Base-by-base conservation (phyloP, 2,329 filamentous ascomycete species). In the Stagonosporopsis cucurbitacearum region DNA sequence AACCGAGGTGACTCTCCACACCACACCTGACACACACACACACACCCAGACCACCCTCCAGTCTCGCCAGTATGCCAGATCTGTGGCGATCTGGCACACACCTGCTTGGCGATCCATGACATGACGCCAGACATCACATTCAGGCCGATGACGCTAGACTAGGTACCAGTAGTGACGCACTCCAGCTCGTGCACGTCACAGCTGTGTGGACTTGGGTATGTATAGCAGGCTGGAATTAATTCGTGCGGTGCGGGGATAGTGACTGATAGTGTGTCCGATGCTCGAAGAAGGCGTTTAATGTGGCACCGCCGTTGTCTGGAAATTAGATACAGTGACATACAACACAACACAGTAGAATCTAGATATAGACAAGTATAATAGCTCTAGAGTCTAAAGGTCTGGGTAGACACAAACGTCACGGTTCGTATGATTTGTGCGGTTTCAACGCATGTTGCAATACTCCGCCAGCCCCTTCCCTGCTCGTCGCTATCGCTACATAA, bases 101-200 rank as follows among this genome's bases (percentile, higher is more conserved):
- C 2, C 12, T 8, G 23, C 46, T 30, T 41, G 46, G 46, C 28
- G 32, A 17, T 26, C 40, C 44, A 54, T 54, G 51, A 50, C 44
- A 54, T 54, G 51, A 50, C 51, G 51, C 33, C 51, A 54, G 8
- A 11, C 20, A 40, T 30, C 20, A 44, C 20, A n/a, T 17, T 36
- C 20, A 46, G 13, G 11, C 40, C 30, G 9, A 30, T 30, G 4
- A 12, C n/a, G 30, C 30, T 32, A 32, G n/a, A n/a, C n/a, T n/a
- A 32, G 30, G 13, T 32, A 36, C 43, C 43, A 44, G 28, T 44
- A 43, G 23, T 43, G 37, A 37, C 39, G 37, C 44, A 43, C 32
- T n/a, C 37, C 37, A 12, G 20, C 12, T 15, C 30, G 15, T n/a
- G 13, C 30, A 32, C 30, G 30, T 32, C 30, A 32, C 30, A n/a